phyloP scores from a whole-genome alignment of 2,329 filamentous ascomycete genomes.

The Tolypocladium paradoxum region DNA sequence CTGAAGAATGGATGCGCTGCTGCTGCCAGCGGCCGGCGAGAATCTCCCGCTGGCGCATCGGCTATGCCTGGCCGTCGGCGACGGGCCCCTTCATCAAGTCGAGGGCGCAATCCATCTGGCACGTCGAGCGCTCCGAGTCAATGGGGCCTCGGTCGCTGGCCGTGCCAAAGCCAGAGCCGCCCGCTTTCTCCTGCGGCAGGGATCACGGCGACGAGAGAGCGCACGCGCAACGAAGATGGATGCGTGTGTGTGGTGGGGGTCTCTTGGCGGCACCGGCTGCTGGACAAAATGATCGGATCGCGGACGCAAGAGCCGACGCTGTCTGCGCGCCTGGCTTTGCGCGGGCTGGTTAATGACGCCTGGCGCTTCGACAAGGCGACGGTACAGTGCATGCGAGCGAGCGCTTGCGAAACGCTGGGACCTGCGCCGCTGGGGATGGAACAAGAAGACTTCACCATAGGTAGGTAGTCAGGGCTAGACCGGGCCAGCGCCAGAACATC shows the following conservation, averaged over 20 bases:
- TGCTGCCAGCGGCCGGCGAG: background rate
- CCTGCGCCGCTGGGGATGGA: background rate
- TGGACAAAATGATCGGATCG: background rate
- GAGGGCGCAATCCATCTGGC: background rate
- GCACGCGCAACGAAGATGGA: background rate
- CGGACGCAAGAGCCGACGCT: background rate
- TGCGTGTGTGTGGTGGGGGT: background rate
- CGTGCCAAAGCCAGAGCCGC: conserved; percentile 5
- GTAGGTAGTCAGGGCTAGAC: too few relatives aligned
- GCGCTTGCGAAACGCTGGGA: background rate
- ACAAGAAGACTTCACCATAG: background rate
- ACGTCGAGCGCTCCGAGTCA: conserved; percentile 4
- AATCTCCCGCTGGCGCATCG: background rate
- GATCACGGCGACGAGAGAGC: conserved; percentile 8
- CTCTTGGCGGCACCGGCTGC: background rate
- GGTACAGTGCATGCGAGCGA: background rate
- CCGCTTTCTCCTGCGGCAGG: conserved; percentile 10
- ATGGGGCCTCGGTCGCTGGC: conserved; percentile 6
- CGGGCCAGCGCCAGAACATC: background rate
- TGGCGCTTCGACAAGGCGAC: background rate
- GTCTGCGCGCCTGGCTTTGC: background rate
- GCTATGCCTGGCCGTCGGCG: background rate
- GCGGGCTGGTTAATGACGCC: background rate
- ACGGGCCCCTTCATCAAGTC: background rate
- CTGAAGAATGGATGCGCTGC: background rate